phyloP scores from a whole-genome alignment of 139 green algal genomes.

The Helicosporidium sp. region DNA sequence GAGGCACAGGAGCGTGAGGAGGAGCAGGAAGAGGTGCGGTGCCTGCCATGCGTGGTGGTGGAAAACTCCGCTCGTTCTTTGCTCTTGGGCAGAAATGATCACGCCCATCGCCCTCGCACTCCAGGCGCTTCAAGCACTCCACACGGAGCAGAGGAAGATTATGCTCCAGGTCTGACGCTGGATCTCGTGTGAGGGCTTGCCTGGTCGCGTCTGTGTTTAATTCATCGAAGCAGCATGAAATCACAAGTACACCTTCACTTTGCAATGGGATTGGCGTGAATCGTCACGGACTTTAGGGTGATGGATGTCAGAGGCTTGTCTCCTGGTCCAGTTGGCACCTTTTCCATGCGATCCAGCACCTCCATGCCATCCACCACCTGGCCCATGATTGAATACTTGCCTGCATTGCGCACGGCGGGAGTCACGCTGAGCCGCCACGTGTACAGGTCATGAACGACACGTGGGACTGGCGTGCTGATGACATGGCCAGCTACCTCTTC shows the following conservation, averaged over 20 bases:
- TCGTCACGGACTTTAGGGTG: slow-evolving; percentile 48
- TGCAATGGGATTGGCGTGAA: slow-evolving; percentile 74
- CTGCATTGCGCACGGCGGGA: slow-evolving; percentile 7
- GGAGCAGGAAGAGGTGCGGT: neutral
- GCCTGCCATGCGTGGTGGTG: no score
- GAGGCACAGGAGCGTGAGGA: neutral
- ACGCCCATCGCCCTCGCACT: no score
- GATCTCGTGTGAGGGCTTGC: no score
- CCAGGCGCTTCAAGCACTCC: no score
- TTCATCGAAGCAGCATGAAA: neutral
- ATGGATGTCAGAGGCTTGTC: slow-evolving; percentile 62
- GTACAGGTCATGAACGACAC: neutral
- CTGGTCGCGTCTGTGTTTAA: no score
- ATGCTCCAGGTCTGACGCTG: no score
- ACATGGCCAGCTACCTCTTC: neutral
- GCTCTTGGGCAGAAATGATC: no score
- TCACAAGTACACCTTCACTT: neutral
- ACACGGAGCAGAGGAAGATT: no score
- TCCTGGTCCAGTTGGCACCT: slow-evolving; percentile 8
- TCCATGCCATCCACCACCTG: slow-evolving; percentile 90
- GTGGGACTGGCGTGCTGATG: neutral
- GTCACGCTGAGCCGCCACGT: neutral
- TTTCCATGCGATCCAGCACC: slow-evolving; percentile 87
- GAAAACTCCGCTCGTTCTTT: no score
- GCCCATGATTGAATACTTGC: slow-evolving; percentile 64